These are phyloP conservation scores for Globisporangium orthogonon DNA, from an alignment of 352 stramenopile species.

Conservation along the genomic window DNA sequence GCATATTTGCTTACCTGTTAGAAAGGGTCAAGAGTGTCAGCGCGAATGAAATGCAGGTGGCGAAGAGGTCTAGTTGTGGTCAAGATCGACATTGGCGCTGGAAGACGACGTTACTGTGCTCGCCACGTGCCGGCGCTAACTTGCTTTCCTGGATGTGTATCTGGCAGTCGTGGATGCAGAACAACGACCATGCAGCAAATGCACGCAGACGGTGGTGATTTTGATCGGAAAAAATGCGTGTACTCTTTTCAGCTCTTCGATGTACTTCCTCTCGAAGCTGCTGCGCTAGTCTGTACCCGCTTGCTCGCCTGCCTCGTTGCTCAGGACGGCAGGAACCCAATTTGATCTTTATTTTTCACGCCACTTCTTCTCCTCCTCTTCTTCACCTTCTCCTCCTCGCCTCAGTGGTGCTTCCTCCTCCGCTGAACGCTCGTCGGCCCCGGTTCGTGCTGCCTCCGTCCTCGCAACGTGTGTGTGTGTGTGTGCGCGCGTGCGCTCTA, in stretches of 20 bases:
- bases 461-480: background rate
- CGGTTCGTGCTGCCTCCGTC: background rate
- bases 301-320: no score
- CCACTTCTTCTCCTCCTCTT: background rate
- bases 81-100: no score
- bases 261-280: background rate
- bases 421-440: background rate
- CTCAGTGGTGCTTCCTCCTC: background rate
- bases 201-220: no score
- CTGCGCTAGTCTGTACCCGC: background rate
- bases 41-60: background rate
- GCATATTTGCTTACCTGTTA: no score
- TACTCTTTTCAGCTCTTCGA: background rate
- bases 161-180: no score
- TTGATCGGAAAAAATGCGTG: background rate
- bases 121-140: no score
- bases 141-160: no score
- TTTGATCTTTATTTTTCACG: background rate
- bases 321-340: background rate
- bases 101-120: no score
- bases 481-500: background rate
- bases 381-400: background rate
- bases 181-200: no score
- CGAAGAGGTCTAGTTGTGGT: no score
- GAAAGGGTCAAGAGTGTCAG: background rate